These are phyloP conservation scores for Saccharomycopsis sp. DNA, from an alignment of 805 yeast species.

Conservation along the genomic window DNA sequence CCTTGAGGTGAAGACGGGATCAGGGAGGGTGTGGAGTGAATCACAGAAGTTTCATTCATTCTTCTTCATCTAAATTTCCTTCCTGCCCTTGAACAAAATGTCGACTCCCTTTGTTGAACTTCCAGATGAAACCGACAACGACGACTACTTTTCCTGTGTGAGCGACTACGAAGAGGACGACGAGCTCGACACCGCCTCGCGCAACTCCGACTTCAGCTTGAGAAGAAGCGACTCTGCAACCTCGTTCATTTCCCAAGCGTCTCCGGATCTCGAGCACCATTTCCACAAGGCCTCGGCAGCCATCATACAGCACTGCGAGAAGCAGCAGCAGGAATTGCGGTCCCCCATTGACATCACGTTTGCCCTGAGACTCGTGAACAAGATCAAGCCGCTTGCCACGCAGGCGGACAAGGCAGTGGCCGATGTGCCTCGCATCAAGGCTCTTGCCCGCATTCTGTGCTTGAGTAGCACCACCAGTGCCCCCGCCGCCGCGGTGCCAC, in stretches of 20 bases:
- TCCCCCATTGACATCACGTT: slow-evolving; percentile 14
- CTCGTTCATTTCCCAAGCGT: slow-evolving; percentile 5
- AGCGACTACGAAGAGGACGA: slow-evolving; percentile 15
- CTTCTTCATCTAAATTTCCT: no score
- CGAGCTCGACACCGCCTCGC: not conserved
- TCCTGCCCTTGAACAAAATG: no score
- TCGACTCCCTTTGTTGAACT: no score
- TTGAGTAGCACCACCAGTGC: slow-evolving; percentile 6
- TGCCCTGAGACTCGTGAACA: slow-evolving; percentile 2
- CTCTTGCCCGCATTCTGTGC: not conserved
- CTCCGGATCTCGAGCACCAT: slow-evolving; percentile 4
- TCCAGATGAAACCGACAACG: no score
- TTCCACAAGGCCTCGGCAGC: not conserved
- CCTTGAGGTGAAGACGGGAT: no score
- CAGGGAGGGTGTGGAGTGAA: no score
- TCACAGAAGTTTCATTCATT: no score
- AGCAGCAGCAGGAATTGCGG: not conserved
- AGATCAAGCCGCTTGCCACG: not conserved
- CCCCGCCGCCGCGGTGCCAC: slow-evolving; percentile 17
- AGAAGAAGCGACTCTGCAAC: not conserved
- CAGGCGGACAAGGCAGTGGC: not conserved
- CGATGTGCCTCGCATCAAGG: slow-evolving; percentile 24
- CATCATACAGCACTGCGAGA: not conserved
- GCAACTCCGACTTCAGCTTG: slow-evolving; percentile 6
- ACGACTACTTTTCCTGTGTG: slow-evolving; percentile 13